These are phyloP conservation scores for Albophoma yamanashiensis DNA, from an alignment of 2,329 filamentous ascomycete genomes.

Conservation along the genomic window DNA sequence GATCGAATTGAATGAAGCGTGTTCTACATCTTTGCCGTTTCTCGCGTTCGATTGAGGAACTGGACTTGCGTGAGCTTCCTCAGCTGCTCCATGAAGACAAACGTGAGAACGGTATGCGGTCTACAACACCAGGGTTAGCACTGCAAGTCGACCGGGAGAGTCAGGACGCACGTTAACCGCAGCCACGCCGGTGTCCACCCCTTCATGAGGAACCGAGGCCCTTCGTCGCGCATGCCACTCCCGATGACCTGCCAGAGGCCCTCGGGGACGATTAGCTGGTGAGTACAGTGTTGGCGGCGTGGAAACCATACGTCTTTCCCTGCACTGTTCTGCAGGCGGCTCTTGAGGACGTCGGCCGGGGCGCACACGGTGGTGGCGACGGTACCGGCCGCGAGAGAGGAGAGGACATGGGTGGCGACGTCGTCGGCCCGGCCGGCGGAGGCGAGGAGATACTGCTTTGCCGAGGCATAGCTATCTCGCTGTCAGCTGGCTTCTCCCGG, in stretches of 20 bases:
- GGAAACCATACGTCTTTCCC: background rate
- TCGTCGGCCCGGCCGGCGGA: background rate
- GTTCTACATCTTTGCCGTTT: background rate
- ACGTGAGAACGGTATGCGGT: constrained; percentile 32
- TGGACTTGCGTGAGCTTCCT: constrained; percentile 17
- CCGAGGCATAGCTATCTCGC: background rate
- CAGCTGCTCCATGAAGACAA: constrained; percentile 34
- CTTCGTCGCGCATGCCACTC: constrained; percentile 25
- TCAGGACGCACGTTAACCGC: constrained; percentile 25
- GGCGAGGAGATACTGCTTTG: background rate
- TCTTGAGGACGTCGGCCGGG: constrained; percentile 28
- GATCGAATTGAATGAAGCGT: too few species aligned
- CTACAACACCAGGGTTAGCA: constrained; percentile 4
- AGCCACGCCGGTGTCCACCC: constrained; percentile 35
- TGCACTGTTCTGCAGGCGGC: constrained; percentile 9
- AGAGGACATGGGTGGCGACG: background rate
- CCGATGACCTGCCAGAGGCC: constrained; percentile 22
- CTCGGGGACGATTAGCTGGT: constrained; percentile 2
- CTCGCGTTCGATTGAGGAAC: background rate
- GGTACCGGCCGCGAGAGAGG: background rate
- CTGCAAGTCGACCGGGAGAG: background rate
- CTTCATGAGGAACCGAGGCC: constrained; percentile 31
- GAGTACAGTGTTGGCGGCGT: too few species aligned
- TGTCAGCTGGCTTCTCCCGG: background rate
- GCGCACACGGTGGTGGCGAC: background rate